Evolutionary conservation across 139 green algal species (phyloP).

Genomic region (Micractinium sp.): DNA sequence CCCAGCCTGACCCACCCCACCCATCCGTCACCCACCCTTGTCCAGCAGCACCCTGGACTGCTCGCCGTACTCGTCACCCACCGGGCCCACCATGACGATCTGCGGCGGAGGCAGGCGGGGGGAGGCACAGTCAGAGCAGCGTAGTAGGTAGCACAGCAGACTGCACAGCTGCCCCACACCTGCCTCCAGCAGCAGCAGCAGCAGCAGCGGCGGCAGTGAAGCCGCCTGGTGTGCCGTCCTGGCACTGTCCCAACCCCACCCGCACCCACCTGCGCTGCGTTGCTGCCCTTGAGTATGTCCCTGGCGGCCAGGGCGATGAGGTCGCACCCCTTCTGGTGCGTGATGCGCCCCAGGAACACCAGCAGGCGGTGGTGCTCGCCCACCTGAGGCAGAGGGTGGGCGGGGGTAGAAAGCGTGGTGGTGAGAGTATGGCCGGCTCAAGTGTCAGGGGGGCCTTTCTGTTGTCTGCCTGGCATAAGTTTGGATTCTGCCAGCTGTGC

Average conservation of each 20-base stretch:
- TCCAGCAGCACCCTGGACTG: conserved; percentile 27
- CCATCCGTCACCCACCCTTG: neutral
- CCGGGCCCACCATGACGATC: conserved; percentile 48
- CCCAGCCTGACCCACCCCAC: too few relatives aligned
- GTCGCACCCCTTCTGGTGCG: conserved; percentile 58
- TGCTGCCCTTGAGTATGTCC: conserved; percentile 13
- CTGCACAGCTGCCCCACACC: too few relatives aligned
- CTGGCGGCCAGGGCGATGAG: conserved; percentile 41
- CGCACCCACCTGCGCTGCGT: neutral
- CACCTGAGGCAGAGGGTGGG: neutral
- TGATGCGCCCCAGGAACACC: conserved; percentile 54
- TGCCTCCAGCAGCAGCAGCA: too few relatives aligned
- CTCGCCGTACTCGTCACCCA: conserved; percentile 47
- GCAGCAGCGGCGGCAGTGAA: too few relatives aligned
- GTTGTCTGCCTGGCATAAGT: too few relatives aligned
- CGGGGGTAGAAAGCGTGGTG: neutral
- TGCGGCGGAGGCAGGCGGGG: neutral
- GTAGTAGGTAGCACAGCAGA: too few relatives aligned
- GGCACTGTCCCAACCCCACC: too few relatives aligned
- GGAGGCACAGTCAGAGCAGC: neutral
- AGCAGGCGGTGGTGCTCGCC: conserved; percentile 27
- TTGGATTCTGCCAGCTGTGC: too few relatives aligned
- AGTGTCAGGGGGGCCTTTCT: too few relatives aligned
- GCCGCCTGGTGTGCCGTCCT: too few relatives aligned
- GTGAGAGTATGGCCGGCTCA: neutral